phyloP scores from a whole-genome alignment of 1,284 basidiomycete genomes.

The Tilletia walkeri region DNA sequence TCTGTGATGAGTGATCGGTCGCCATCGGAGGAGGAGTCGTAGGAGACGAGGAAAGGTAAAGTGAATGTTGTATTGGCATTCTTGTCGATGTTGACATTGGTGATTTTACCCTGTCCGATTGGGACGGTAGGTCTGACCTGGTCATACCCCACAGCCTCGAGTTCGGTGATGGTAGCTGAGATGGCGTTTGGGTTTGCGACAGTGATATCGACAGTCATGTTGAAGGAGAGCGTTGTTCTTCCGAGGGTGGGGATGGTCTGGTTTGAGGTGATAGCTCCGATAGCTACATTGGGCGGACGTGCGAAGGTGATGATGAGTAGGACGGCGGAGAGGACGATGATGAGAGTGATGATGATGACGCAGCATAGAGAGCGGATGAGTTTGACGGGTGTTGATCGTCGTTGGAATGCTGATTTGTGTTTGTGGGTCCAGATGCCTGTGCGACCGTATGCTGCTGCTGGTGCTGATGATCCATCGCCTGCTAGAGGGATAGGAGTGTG shows the following conservation, averaged over 20 bases:
- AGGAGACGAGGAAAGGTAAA: conserved; percentile 76
- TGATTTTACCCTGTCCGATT: conserved; percentile 40
- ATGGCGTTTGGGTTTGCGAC: conserved; percentile 53
- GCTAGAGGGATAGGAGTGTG: no score
- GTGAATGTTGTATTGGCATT: conserved; percentile 71
- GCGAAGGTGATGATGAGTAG: conserved; percentile 46
- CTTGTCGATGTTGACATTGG: conserved; percentile 67
- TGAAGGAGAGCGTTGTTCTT: conserved; percentile 33
- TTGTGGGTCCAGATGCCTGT: conserved; percentile 49
- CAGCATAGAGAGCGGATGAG: conserved; percentile 40
- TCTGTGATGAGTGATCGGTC: conserved; percentile 66
- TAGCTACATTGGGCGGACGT: conserved; percentile 48
- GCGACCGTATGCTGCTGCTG: conserved; percentile 32
- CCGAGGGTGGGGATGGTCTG: conserved; percentile 33
- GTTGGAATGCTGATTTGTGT: conserved; percentile 41
- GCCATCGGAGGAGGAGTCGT: conserved; percentile 67
- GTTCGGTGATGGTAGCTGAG: conserved; percentile 41
- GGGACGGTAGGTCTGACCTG: conserved; percentile 25
- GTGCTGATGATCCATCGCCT: conserved; percentile 22
- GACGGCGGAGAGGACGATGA: conserved; percentile 43
- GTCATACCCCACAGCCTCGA: conserved; percentile 43
- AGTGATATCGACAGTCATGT: conserved; percentile 44
- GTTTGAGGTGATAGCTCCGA: conserved; percentile 29
- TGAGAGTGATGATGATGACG: conserved; percentile 40
- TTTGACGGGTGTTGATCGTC: conserved; percentile 38